These are phyloP conservation scores for Coemansia sp. DNA, from an alignment of 192 early-diverging fungal genomes.

Conservation along the genomic window DNA sequence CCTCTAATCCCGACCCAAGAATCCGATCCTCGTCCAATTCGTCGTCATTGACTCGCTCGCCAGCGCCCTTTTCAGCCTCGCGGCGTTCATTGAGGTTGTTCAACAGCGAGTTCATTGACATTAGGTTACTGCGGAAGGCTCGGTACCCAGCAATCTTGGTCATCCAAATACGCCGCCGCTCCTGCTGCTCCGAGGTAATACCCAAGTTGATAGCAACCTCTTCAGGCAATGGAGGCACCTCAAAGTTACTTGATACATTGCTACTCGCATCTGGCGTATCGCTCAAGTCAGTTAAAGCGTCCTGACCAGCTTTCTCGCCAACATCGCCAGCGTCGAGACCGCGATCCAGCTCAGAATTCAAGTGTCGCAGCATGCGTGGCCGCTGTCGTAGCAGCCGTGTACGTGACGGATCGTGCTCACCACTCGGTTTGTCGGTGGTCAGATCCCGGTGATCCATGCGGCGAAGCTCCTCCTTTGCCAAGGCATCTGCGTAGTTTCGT, in stretches of 20 bases:
- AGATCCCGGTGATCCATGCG: conserved; percentile 31
- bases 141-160: conserved; percentile 44
- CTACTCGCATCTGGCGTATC: background rate
- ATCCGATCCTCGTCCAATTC: background rate
- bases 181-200: conserved; percentile 37
- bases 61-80: background rate
- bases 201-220: conserved; percentile 29
- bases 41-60: background rate
- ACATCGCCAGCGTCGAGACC: background rate
- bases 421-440: conserved; percentile 7
- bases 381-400: conserved; percentile 19
- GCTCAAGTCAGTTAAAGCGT: background rate
- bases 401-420: background rate
- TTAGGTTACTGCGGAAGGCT: conserved; percentile 30
- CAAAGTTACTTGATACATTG: background rate
- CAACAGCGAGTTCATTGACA: conserved; percentile 38
- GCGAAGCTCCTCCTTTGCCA: conserved; percentile 54
- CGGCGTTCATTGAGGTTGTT: conserved; percentile 14
- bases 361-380: conserved; percentile 26
- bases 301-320: background rate
- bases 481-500: conserved; percentile 53
- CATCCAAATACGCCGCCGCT: conserved; percentile 47
- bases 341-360: conserved; percentile 1
- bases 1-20: background rate
- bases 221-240: conserved; percentile 22